Base-by-base conservation (phyloP, 345 rosid species). In the Dovyalis caffra region DNA sequence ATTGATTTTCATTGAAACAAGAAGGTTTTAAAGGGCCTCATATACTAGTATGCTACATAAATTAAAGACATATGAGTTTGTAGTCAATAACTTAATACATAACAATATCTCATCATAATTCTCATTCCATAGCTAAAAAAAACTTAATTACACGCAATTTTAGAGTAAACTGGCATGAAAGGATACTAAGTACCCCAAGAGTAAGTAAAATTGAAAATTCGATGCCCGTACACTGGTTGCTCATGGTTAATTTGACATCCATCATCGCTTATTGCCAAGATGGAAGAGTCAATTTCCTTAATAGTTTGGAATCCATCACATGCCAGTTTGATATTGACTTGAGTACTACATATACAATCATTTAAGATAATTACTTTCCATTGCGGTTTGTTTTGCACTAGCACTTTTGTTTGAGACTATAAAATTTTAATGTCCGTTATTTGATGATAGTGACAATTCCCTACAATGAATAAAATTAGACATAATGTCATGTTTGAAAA, bases 301-400 rank as follows among this genome's bases (percentile, higher is more conserved):
- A 6, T 11, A 1, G 74, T 40, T 18, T 51, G 78, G 40, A 83
- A 80, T 7, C 78, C 80, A 20, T 49, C 12, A 47, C 82, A 76
- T 18, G 37, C 53, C 67, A 83, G 35, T 23, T 34, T 65, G 60
- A 75, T 4, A 4, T 49, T 4, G 51, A 3, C 0, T 5, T 71
- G 40, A 1, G 40, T 10, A 32, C n/a, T n/a, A n/a, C 86, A 80
- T 6, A 5, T 0, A 26, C 84, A 80, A 0, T 40, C 18, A 20
- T 80, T 80, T 4, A 18, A 15, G 76, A 83, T 62, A 2, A 76
- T 69, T 45, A 64, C 80, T 0, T 51, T 49, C 82, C 78, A 80
- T 38, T 75, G 64, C 8, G 62, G 75, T 70, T 63, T 68, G 6
- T 37, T 29, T 9, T 33, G 23, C 6, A 83, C 76, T 2, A 0